A percentile compares a stretch with the other conserved stretches of the same genome.
Evolutionary conservation across 1,284 basidiomycete species (phyloP).

Genomic region (Trametes sp.): DNA sequence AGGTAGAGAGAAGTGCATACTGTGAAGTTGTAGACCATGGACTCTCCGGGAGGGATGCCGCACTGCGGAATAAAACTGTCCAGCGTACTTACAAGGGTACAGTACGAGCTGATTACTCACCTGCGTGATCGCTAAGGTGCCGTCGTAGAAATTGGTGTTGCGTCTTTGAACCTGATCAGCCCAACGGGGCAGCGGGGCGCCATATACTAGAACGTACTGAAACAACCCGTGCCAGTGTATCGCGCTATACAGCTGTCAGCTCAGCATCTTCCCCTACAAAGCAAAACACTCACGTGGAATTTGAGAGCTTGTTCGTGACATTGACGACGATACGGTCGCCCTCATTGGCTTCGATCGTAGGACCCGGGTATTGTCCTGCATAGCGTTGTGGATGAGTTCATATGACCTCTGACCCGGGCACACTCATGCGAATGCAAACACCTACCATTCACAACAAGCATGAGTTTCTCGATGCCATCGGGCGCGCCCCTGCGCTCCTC

Average conservation of each 20-base stretch:
- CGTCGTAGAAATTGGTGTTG: slow-evolving; percentile 53
- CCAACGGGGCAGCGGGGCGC: not conserved
- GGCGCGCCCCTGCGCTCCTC: slow-evolving; percentile 43
- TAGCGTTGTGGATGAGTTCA: not conserved
- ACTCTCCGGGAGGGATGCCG: slow-evolving; percentile 53
- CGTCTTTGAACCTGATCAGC: slow-evolving; percentile 41
- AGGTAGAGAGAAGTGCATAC: slow-evolving; percentile 19
- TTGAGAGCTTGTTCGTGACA: slow-evolving; percentile 49
- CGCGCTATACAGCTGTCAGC: slow-evolving; percentile 33
- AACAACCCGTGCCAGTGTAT: slow-evolving; percentile 55
- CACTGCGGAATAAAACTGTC: slow-evolving; percentile 44
- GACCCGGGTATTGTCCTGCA: slow-evolving; percentile 52
- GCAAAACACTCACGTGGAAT: slow-evolving; percentile 40
- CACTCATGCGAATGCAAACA: not conserved
- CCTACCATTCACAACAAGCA: slow-evolving; percentile 55
- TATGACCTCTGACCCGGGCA: not conserved
- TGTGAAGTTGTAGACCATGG: slow-evolving; percentile 54
- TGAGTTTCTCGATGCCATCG: slow-evolving; percentile 47
- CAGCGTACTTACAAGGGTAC: not conserved
- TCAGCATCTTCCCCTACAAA: not conserved
- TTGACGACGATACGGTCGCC: slow-evolving; percentile 52
- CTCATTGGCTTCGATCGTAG: slow-evolving; percentile 56
- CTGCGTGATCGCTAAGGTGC: slow-evolving; percentile 51
- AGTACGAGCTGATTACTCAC: slow-evolving; percentile 3
- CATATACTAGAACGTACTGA: slow-evolving; percentile 34